Percentiles rank a stretch among this genome's conserved stretches.
phyloP scores from a whole-genome alignment of 371 early-diverging fungal genomes.

The Rhizopus arrhizus region DNA sequence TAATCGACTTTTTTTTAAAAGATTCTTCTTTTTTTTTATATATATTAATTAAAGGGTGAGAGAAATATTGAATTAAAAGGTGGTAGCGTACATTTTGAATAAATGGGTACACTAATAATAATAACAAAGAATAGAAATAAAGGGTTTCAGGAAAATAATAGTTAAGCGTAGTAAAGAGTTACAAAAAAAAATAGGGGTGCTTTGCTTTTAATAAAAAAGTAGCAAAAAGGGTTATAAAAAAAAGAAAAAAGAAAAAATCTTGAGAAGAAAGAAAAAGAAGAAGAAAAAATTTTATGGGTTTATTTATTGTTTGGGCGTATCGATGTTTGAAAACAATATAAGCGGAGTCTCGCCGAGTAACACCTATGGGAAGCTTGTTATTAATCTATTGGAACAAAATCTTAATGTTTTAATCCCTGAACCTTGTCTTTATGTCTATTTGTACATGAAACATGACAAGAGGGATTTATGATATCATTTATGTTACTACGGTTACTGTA shows the following conservation, averaged over 20 bases:
- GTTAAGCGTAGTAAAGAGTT: neutral
- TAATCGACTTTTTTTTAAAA: slow-evolving; percentile 10
- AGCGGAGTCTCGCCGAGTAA: too few species aligned
- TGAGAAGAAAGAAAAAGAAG: too few species aligned
- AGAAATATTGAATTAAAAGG: slow-evolving; percentile 22
- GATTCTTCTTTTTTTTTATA: slow-evolving; percentile 22
- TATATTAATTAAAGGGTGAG: slow-evolving; percentile 16
- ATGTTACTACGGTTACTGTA: neutral
- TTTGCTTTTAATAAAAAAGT: neutral
- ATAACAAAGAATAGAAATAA: slow-evolving; percentile 11
- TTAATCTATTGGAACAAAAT: too few species aligned
- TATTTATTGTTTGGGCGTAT: too few species aligned
- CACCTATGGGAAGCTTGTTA: too few species aligned
- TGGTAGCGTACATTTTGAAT: slow-evolving; percentile 28
- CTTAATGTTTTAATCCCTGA: too few species aligned
- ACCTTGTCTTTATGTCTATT: too few species aligned
- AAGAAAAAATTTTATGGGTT: neutral
- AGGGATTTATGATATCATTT: neutral
- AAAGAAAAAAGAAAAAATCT: too few species aligned
- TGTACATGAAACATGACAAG: too few species aligned
- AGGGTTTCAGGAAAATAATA: slow-evolving; percentile 23
- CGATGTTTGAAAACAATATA: too few species aligned
- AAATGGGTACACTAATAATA: slow-evolving; percentile 24
- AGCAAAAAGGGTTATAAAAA: neutral
- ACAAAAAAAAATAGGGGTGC: neutral